A percentile compares a stretch with the other conserved stretches of the same genome.
Evolutionary conservation across 306 rosid species (phyloP).

Genomic region (Cicer judaicum): DNA sequence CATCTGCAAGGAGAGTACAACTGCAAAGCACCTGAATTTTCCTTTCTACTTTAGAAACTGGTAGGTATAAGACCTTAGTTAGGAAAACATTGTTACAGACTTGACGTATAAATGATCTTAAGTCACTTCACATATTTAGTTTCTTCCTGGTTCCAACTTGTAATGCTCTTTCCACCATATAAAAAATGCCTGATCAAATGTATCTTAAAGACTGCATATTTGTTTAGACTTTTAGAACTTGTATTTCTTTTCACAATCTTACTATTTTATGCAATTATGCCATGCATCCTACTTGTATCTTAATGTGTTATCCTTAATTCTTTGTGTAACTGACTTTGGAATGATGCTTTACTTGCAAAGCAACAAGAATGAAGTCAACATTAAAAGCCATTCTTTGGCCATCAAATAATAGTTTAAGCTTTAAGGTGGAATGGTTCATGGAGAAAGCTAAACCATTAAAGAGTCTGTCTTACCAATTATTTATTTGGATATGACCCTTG

Average conservation of each 20-base stretch:
- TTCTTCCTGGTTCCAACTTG: neutral
- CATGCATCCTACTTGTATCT: neutral
- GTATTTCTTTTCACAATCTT: neutral
- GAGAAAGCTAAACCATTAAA: too few species aligned
- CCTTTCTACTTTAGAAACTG: neutral
- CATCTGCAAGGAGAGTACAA: neutral
- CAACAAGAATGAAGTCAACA: neutral
- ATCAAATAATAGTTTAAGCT: neutral
- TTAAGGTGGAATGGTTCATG: neutral
- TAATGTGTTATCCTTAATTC: neutral
- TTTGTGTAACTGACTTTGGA: neutral
- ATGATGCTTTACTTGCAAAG: neutral
- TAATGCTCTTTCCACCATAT: neutral
- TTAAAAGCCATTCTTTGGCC: neutral
- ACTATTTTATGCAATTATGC: neutral
- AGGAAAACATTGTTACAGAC: too few species aligned
- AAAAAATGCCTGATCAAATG: neutral
- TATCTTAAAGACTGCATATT: neutral
- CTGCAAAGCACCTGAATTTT: neutral
- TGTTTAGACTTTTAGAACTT: neutral
- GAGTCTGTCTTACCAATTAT: neutral
- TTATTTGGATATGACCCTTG: neutral
- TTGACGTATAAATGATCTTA: neutral
- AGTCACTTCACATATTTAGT: neutral
- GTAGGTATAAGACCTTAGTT: too few species aligned